Conservation (phyloP, 116 monocot species). For the Papilionanthe hybrid region DNA sequence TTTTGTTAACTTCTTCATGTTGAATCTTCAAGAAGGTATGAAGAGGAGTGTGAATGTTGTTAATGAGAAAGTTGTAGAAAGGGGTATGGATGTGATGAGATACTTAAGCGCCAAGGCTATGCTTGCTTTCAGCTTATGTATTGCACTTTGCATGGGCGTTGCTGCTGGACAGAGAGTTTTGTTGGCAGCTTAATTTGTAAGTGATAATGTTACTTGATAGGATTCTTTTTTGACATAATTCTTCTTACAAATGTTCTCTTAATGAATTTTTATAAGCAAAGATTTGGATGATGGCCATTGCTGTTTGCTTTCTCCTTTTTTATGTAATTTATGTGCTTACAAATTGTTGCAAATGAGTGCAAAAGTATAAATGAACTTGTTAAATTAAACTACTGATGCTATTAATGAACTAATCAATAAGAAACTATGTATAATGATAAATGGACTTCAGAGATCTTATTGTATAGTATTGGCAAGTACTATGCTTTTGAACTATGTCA, state of each 20-base stretch:
- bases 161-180: slow-evolving; percentile 38
- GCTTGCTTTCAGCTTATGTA: slow-evolving; percentile 55
- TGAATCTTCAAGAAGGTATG: slow-evolving; percentile 32
- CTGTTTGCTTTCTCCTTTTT: neutral
- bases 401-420: too few relatives aligned
- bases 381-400: too few relatives aligned
- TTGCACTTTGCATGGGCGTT: slow-evolving; percentile 65
- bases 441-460: too few relatives aligned
- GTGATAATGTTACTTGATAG: neutral
- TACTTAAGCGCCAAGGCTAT: slow-evolving; percentile 60
- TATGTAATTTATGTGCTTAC: neutral
- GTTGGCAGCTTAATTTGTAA: slow-evolving; percentile 33
- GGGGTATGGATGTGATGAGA: slow-evolving; percentile 48
- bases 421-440: too few relatives aligned
- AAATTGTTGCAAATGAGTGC: neutral
- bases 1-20: slow-evolving; percentile 56
- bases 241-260: neutral
- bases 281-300: neutral
- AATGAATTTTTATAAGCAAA: neutral
- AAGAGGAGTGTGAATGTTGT: slow-evolving; percentile 37
- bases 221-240: neutral
- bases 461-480: too few relatives aligned
- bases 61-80: slow-evolving; percentile 47
- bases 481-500: too few relatives aligned
- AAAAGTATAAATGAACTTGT: too few relatives aligned